Base-by-base conservation (phyloP, 1,284 basidiomycete genomes). In the Retiboletus flavoniger region DNA sequence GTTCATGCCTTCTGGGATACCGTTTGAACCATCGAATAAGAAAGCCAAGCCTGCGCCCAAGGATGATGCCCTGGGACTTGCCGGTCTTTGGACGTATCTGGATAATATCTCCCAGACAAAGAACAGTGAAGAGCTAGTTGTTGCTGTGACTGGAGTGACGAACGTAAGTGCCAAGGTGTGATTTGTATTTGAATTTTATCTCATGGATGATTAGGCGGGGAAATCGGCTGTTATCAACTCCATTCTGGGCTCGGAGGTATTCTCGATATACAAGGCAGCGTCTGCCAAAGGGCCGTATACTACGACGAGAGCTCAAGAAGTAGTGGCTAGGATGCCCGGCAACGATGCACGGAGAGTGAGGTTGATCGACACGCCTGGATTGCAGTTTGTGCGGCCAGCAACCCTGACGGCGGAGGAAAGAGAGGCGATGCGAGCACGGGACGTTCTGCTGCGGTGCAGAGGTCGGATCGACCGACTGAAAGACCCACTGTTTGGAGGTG, bases 391-490 rank as follows among this genome's bases (percentile, higher is more conserved):
- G 58, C 73, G 64, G 58, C 78, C 74, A 39, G 76, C 76, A 35
- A 71, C 72, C 36, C 74, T 76, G 61, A 74, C 77, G 54, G 61
- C 68, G 21, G 59, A 74, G 7, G 55, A 68, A 34, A 56, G 51
- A 45, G 76, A 78, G 54, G 71, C 66, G 11, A 63, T 72, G 32
- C 83, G 85, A 41, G 83, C 82, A 14, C 81, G 77, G 41, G 92
- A 95, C 64, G 79, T 92, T 54, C 71, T 95, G 24, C 66, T 93
- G 60, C 80, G 94, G 52, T 91, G 87, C 67, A 82, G 89, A 61
- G 91, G 95, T 34, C 83, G 91, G 62, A 87, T 98, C 39, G 96
- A 98, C 70, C 81, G 88, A 39, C 77, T 98, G 54, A 91, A 93
- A 69, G 94, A 98, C 66, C 88, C 93, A 26, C 72, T 87, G 52